Evolutionary conservation across 805 yeast genomes (phyloP), one percentile per base, ranked within the genome.

Genomic region (Metschnikowia chrysomelidarum): DNA sequence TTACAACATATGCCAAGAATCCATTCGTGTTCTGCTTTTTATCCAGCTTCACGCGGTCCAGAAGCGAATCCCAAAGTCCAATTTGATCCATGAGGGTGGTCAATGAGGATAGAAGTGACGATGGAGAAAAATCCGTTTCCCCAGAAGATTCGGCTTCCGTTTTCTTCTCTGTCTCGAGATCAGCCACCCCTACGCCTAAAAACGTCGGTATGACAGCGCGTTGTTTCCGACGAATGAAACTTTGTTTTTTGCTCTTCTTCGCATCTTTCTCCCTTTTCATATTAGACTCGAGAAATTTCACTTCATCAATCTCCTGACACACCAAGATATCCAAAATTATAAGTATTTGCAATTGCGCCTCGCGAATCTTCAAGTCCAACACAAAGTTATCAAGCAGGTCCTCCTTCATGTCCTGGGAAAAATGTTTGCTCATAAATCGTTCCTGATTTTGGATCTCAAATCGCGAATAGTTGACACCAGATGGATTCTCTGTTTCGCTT

Each of bases 271-370:
- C 66, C 55, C 37, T 63, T 40, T 34, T 65, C 54, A 37, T 64
- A 47, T 41, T 47, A 25, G 30, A 37, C 24, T 36, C 57, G 47
- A 65, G 56, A 49, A 58, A 67, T 13, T 43, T 56, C 17, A 40
- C 50, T 51, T 60, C 73, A 34, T 68, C 69, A 6, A 66, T 41
- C 4, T 52, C 54, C 38, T 61, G 51, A 8, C 58, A 30, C 15
- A 53, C 43, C 3, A 77, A 51, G 3, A 75, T 36, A 44, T 78
- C 83, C 25, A 78, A 45, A 2, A 73, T 42, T 1, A 76, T 41
- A 2, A 78, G 45, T 0, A 76, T 58, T 47, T 78, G 83, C 20
- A 78, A 49, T 42, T 76, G 80, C 1, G 79, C 72, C 43, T 78
- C 83, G 22, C 82, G 57, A 2, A 73, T 60, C 43, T 76, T 78